Evolutionary conservation across 2,329 filamentous ascomycete genomes (phyloP).

Genomic region (Bipolaris victoriae): DNA sequence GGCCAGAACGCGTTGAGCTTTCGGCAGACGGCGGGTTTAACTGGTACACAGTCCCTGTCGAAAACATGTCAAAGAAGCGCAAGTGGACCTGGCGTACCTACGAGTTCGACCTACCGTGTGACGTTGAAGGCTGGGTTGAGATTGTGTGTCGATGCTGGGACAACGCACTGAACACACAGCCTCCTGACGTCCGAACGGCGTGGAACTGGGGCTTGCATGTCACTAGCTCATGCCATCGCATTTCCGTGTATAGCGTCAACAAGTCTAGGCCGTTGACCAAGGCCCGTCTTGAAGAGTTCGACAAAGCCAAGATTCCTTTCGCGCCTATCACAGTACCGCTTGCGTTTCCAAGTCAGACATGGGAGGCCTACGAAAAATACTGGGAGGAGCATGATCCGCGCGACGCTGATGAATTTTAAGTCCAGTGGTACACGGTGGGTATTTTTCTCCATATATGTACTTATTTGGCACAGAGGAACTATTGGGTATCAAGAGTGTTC

Average conservation of each 20-base stretch:
- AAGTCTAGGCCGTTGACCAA: slow-evolving; percentile 48
- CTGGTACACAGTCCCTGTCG: slow-evolving; percentile 68
- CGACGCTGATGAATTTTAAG: background rate
- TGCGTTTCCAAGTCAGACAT: background rate
- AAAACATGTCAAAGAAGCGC: slow-evolving; percentile 67
- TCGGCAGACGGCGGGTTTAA: slow-evolving; percentile 66
- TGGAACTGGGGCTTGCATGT: slow-evolving; percentile 71
- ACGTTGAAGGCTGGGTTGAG: slow-evolving; percentile 54
- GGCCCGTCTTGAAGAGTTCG: background rate
- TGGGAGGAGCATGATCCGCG: background rate
- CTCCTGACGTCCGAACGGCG: slow-evolving; percentile 51
- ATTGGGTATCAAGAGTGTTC: background rate
- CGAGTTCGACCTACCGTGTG: slow-evolving; percentile 66
- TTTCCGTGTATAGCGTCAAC: slow-evolving; percentile 67
- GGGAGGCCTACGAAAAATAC: background rate
- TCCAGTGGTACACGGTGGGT: background rate
- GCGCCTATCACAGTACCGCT: background rate
- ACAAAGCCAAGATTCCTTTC: background rate
- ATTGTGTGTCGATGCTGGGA: slow-evolving; percentile 52
- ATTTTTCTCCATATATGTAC: background rate
- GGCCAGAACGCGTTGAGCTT: slow-evolving; percentile 67
- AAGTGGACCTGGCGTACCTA: slow-evolving; percentile 69
- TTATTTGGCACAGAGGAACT: background rate
- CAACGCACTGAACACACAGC: slow-evolving; percentile 55
- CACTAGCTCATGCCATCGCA: slow-evolving; percentile 63